Evolutionary conservation across 164 flowering plant genomes (phyloP).

Genomic region (Houttuynia cordata): DNA sequence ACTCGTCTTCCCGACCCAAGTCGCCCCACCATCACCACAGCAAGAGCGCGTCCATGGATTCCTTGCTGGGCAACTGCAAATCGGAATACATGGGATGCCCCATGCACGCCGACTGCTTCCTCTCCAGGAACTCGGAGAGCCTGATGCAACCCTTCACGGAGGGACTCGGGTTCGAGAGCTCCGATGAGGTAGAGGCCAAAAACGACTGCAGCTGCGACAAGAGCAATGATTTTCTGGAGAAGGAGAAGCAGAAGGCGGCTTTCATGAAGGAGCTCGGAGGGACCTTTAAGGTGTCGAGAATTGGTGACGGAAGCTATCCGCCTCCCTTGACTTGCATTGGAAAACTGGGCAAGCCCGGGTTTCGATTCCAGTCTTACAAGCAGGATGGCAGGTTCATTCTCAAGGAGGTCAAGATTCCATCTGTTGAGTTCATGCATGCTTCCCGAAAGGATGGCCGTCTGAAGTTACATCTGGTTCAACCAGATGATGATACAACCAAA

Average conservation of each 20-base stretch:
- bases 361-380: slow-evolving; percentile 45
- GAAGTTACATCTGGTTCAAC: slow-evolving; percentile 46
- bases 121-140: slow-evolving; percentile 1
- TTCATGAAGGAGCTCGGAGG: background rate
- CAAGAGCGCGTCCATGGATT: slow-evolving; percentile 4
- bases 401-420: slow-evolving; percentile 50
- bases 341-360: slow-evolving; percentile 62
- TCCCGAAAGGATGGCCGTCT: slow-evolving; percentile 71
- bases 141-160: background rate
- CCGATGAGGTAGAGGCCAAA: slow-evolving; percentile 1
- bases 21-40: background rate
- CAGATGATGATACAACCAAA: slow-evolving; percentile 24
- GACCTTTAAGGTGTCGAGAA: slow-evolving; percentile 22
- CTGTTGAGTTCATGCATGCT: slow-evolving; percentile 56
- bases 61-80: slow-evolving; percentile 3
- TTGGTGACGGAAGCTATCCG: slow-evolving; percentile 27
- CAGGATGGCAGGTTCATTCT: slow-evolving; percentile 70
- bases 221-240: background rate
- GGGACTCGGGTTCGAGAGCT: slow-evolving; percentile 6
- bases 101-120: slow-evolving; percentile 2
- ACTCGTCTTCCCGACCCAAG: background rate
- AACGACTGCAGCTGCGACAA: slow-evolving; percentile 18
- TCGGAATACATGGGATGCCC: slow-evolving; percentile 1
- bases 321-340: slow-evolving; percentile 81
- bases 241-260: background rate